Base-by-base conservation (phyloP, 2,329 filamentous ascomycete species). In the Ceratocystis alfenasii region DNA sequence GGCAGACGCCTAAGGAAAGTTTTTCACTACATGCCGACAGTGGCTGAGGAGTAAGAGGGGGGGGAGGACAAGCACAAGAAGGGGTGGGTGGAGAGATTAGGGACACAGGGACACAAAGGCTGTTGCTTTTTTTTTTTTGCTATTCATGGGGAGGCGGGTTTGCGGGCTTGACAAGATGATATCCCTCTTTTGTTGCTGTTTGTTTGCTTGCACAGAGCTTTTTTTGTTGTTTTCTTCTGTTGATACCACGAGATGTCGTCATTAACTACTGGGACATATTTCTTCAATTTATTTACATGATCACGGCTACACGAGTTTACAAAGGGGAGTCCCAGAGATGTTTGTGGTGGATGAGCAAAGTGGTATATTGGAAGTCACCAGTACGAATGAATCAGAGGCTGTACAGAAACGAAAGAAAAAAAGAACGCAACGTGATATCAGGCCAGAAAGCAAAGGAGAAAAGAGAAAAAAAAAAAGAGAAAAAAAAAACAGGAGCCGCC, bases 161-260 rank as follows among this genome's bases (percentile, higher is more conserved):
- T 45, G 41, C 36, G 46, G 46, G 41, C 17, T 59, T 33, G 30
- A n/a, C 55, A 36, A 30, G 55, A 59, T 59, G 55, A 59, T 59
- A 59, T 59, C 15, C 55, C 55, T 36, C 7, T 33, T 57, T 59
- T 17, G 53, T 57, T 59, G 8, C 36, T 41, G 33, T 59, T 59
- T 59, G 28, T 28, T 36, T 30, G 28, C 30, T n/a, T n/a, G 55
- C 10, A 41, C 36, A 41, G 36, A 15, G 12, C 10, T 15, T 41
- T 41, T 15, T 41, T 12, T 33, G 1, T 59, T 30, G 55, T 59
- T 36, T 59, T 59, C 22, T 25, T 59, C 22, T 7, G 15, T 59
- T 59, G 55, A 59, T 59, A 59, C 55, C 55, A 59, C 7, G 55
- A 30, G n/a, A 59, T 36, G 25, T 36, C 55, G 55, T 36, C 30